phyloP scores from a whole-genome alignment of 2,329 filamentous ascomycete species.

The Aureobasidium subglaciale region DNA sequence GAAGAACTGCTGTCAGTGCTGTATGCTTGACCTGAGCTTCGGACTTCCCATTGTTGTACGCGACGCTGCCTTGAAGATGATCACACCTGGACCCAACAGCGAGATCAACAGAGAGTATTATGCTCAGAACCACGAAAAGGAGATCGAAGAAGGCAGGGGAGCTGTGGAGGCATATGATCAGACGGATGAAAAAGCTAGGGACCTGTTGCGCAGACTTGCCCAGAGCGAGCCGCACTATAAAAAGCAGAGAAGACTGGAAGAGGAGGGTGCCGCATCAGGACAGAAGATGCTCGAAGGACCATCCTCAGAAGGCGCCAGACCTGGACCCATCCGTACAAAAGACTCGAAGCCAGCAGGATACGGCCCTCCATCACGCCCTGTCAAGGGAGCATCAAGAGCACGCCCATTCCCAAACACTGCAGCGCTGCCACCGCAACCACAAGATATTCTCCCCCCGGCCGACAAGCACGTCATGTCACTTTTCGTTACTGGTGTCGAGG shows the following conservation, averaged over 20 bases:
- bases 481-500: constrained; percentile 91
- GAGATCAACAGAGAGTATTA: constrained; percentile 96
- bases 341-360: constrained; percentile 38
- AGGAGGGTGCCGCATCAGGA: constrained; percentile 38
- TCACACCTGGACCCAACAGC: constrained; percentile 84
- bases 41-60: constrained; percentile 90
- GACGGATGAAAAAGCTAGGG: constrained; percentile 92
- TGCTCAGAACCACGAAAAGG: constrained; percentile 92
- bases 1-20: constrained; percentile 98
- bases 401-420: constrained; percentile 60
- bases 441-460: constrained; percentile 77
- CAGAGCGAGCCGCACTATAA: constrained; percentile 93
- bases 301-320: constrained; percentile 31
- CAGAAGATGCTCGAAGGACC: constrained; percentile 38
- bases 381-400: constrained; percentile 41
- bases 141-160: constrained; percentile 84
- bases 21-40: constrained; percentile 96
- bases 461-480: constrained; percentile 86
- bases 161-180: constrained; percentile 84
- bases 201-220: constrained; percentile 75
- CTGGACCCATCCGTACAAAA: constrained; percentile 72
- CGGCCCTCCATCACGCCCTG: constrained; percentile 25
- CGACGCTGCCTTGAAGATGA: constrained; percentile 96
- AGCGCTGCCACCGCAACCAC: constrained; percentile 69
- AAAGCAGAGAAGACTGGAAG: constrained; percentile 70